Evolutionary conservation across 1,139 yeast genomes (phyloP).

Genomic region (Yamadazyma epiphylla): DNA sequence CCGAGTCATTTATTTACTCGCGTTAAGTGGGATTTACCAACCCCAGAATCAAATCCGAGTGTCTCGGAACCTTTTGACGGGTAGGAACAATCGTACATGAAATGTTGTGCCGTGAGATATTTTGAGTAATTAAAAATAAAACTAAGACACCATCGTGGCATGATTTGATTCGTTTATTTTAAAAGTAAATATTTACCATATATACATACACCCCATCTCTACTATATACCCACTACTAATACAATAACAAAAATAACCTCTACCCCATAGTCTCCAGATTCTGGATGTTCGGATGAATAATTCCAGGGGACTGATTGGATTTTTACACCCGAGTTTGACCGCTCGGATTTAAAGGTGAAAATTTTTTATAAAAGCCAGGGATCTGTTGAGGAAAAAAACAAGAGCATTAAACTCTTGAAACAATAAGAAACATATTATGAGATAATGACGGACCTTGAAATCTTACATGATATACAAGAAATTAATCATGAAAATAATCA

Average conservation of each 20-base stretch:
- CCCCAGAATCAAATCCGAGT: no score
- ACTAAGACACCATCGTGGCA: background rate
- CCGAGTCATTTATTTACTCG: background rate
- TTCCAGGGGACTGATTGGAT: background rate
- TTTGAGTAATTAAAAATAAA: no score
- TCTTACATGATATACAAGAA: conserved; percentile 19
- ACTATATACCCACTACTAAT: background rate
- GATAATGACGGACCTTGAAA: conserved; percentile 1
- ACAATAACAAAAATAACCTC: background rate
- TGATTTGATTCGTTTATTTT: no score
- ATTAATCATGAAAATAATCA: conserved; percentile 35
- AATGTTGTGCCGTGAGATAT: background rate
- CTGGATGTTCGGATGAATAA: background rate
- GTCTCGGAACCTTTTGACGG: no score
- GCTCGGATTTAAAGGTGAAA: conserved; percentile 6
- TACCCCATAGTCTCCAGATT: background rate
- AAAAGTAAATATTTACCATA: no score
- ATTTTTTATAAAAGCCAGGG: background rate
- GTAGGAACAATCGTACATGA: no score
- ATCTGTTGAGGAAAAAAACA: no score
- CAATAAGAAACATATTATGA: background rate
- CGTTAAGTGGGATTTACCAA: background rate
- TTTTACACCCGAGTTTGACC: conserved; percentile 3
- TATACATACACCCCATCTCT: background rate
- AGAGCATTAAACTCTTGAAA: no score